These are phyloP conservation scores for Orobanche coerulescens DNA, from an alignment of 257 asterid genomes.

Conservation along the genomic window DNA sequence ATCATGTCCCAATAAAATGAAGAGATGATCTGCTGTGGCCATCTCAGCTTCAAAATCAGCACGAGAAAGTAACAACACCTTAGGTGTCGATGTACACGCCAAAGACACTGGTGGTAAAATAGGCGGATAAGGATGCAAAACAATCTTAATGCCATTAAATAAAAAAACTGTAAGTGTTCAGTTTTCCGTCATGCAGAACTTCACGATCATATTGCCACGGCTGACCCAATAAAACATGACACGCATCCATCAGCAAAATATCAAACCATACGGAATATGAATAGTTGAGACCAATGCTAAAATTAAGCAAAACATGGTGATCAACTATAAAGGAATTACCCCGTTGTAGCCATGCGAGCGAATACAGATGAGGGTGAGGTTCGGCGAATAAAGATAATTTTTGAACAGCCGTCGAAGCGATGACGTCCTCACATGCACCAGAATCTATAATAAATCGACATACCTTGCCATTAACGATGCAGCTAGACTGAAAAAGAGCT, in stretches of 20 bases:
- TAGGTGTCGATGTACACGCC: too few relatives aligned
- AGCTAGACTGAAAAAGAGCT: neutral
- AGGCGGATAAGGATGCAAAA: too few relatives aligned
- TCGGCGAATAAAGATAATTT: too few relatives aligned
- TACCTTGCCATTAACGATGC: neutral
- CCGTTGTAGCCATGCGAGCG: neutral
- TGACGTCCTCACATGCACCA: too few relatives aligned
- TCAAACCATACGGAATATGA: neutral
- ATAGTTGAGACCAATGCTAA: neutral
- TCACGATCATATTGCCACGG: neutral
- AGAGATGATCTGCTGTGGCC: too few relatives aligned
- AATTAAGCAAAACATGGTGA: neutral
- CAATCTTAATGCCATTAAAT: neutral
- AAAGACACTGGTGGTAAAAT: too few relatives aligned
- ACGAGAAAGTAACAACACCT: too few relatives aligned
- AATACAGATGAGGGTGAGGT: too few relatives aligned
- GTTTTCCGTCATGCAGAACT: neutral
- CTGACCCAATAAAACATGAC: neutral
- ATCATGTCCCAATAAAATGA: too few relatives aligned
- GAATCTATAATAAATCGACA: too few relatives aligned
- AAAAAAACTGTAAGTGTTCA: neutral
- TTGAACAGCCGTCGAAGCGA: too few relatives aligned
- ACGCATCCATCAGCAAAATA: neutral
- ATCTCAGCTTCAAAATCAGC: too few relatives aligned
- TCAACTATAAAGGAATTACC: neutral